Base-by-base conservation (phyloP, 1,139 yeast species). In the Suhomyces wounanorum region DNA sequence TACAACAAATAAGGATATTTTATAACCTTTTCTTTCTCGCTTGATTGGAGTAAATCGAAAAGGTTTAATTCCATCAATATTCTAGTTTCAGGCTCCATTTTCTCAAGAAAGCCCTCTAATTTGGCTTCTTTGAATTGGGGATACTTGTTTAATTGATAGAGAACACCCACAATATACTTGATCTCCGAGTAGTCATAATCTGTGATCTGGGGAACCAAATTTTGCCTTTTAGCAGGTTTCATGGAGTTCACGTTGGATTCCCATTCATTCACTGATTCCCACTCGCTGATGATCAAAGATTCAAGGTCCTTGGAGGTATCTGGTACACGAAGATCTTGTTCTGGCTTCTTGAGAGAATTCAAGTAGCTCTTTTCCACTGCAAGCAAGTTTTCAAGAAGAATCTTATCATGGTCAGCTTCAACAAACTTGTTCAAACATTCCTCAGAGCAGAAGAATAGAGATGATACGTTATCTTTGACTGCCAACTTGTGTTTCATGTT, bases 391-490 rank as follows among this genome's bases (percentile, higher is more conserved):
- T 57, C 46, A n/a, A 64, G 58, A 21, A 59, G 59, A 1, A 71
- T 23, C 3, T 58, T 58, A 37, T 68, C 60, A 1, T 55, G 42
- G 44, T 73, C 75, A 4, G 56, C 52, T 0, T 37, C 43, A 10
- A 55, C 48, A 71, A 83, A 83, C 8, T 44, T 39, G 1, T 64
- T 59, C 26, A 62, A 52, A 59, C 90, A 85, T 4, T 56, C 55
- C 11, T 73, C 76, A 1, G 81, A 65, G 60, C 90, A 86, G 59
- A 86, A 85, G 28, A 83, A 84, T 30, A 84, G 45, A 40, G 64
- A 59, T 25, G 49, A 48, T 1, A 38, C 30, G 39, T 45, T 43
- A 18, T 43, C 50, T 16, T 46, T 50, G 25, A 48, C 31, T 6
- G 52, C 54, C 13, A 39, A 21, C 48, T 70, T 76, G 39, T 58